A percentile compares a stretch with the other conserved stretches of the same genome.
Evolutionary conservation across 164 flowering plant species (phyloP).

Genomic region (Santalum album): DNA sequence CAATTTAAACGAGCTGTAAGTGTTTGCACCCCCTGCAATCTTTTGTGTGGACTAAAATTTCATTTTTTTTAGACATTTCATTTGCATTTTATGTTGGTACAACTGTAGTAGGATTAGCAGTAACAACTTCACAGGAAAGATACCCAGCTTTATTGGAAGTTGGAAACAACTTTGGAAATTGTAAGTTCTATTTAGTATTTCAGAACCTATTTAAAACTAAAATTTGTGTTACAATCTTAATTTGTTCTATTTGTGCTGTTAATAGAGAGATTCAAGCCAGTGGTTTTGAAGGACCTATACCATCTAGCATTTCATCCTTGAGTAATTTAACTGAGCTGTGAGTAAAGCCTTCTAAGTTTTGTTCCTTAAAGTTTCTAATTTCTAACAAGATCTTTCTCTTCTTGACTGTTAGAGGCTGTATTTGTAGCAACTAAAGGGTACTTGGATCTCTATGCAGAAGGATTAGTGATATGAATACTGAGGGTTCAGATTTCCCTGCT

Average conservation of each 20-base stretch:
- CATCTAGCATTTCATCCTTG: conserved; percentile 18
- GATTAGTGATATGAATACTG: conserved; percentile 28
- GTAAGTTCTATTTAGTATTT: conserved; percentile 16
- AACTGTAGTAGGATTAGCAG: conserved; percentile 31
- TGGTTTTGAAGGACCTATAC: conserved; percentile 26
- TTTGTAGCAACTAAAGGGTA: no score
- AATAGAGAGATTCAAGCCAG: conserved; percentile 23
- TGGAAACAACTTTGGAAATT: conserved; percentile 22
- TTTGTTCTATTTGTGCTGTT: conserved; percentile 5
- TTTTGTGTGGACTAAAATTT: no score
- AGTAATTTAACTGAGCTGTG: conserved; percentile 22
- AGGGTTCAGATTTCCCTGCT: conserved; percentile 31
- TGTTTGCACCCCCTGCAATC: background rate
- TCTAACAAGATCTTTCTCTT: no score
- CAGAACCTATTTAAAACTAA: background rate
- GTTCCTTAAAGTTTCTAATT: background rate
- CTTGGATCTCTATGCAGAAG: conserved; percentile 18
- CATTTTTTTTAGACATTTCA: no score
- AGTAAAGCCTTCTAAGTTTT: conserved; percentile 10
- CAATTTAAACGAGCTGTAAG: conserved; percentile 60
- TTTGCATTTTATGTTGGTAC: background rate
- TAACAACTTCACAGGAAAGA: conserved; percentile 31
- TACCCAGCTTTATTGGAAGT: conserved; percentile 27
- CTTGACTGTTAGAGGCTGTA: background rate
- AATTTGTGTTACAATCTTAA: no score